Evolutionary conservation across 345 rosid species (phyloP).

Genomic region (Syzygium jambos): DNA sequence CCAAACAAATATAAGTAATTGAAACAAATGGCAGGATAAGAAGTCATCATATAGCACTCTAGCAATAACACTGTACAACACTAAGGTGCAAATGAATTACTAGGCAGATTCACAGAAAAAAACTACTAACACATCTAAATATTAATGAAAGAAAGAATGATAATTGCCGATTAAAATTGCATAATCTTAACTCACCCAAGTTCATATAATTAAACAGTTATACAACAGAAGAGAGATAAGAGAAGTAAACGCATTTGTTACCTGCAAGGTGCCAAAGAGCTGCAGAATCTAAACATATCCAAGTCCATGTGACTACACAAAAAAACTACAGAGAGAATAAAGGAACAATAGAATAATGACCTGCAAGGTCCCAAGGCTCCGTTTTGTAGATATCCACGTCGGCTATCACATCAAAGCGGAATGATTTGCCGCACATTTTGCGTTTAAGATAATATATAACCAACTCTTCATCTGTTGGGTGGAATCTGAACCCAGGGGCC

Average conservation of each 20-base stretch:
- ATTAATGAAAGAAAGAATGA: background rate
- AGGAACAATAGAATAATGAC: constrained; percentile 11
- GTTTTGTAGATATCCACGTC: constrained; percentile 86
- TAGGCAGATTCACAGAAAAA: background rate
- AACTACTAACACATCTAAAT: background rate
- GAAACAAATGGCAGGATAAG: background rate
- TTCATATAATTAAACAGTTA: background rate
- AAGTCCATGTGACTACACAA: background rate
- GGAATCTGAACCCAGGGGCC: constrained; percentile 94
- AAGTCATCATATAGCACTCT: background rate
- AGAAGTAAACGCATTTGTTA: background rate
- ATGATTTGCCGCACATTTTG: constrained; percentile 58
- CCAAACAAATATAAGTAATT: background rate
- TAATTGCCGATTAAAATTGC: background rate
- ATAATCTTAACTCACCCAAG: background rate
- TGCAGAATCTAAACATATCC: background rate
- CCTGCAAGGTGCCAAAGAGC: background rate
- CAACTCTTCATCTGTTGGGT: constrained; percentile 90
- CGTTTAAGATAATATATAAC: constrained; percentile 80
- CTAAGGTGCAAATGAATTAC: background rate
- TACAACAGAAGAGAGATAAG: background rate
- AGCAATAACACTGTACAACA: background rate
- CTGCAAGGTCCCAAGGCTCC: constrained; percentile 87
- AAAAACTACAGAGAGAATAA: background rate
- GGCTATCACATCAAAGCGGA: constrained; percentile 62